phyloP scores from a whole-genome alignment of 2,329 filamentous ascomycete genomes.

The Metarhizium humberi region DNA sequence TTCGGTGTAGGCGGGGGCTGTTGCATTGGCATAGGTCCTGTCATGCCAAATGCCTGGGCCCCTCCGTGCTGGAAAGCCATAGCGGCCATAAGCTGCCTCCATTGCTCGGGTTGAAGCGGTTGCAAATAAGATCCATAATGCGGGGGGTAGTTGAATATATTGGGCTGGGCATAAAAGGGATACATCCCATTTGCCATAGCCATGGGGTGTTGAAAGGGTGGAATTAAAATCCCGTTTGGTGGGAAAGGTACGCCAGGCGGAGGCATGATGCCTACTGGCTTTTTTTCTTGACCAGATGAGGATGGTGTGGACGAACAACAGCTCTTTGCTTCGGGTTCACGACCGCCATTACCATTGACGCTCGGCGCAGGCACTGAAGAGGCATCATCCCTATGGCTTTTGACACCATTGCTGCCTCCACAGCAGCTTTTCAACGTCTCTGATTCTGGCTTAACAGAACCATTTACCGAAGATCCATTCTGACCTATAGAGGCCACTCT shows the following conservation, averaged over 20 bases:
- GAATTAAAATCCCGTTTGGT: conserved; percentile 22
- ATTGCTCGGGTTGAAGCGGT: conserved; percentile 44
- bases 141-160: conserved; percentile 42
- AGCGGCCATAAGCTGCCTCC: conserved; percentile 36
- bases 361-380: conserved; percentile 7
- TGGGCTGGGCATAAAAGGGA: conserved; percentile 32
- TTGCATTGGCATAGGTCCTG: conserved; percentile 12
- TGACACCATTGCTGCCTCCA: conserved; percentile 7
- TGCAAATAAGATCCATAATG: conserved; percentile 46
- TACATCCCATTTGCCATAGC: conserved; percentile 29
- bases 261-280: conserved; percentile 12
- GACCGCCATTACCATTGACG: conserved; percentile 10
- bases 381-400: background rate
- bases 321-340: conserved; percentile 13
- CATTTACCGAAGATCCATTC: conserved; percentile 11
- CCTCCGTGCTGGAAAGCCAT: conserved; percentile 12
- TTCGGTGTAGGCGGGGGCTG: conserved; percentile 9
- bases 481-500: conserved; percentile 14
- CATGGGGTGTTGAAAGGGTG: conserved; percentile 25
- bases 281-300: conserved; percentile 12
- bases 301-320: conserved; percentile 18
- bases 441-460: conserved; percentile 5
- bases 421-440: conserved; percentile 14
- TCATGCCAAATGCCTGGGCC: conserved; percentile 13
- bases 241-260: conserved; percentile 10